Evolutionary conservation across 2,329 filamentous ascomycete species (phyloP).

Genomic region (Thermoascus crustaceus): DNA sequence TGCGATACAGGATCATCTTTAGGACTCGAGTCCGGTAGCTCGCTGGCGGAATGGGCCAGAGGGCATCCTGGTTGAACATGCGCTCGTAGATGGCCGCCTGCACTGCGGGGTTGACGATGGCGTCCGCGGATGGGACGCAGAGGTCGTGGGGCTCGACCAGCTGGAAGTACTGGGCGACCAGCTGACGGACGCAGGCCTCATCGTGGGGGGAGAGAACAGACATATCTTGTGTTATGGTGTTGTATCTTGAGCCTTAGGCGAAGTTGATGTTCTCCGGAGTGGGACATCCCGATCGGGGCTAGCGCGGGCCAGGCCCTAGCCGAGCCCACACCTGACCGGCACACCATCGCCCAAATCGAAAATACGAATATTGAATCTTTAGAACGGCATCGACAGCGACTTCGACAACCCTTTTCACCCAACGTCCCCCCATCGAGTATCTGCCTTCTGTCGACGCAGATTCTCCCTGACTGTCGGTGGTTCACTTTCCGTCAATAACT

Average conservation of each 20-base stretch:
- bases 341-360: conserved; percentile 32
- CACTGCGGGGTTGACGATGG: conserved; percentile 52
- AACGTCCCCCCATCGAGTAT: conserved; percentile 8
- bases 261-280: conserved; percentile 1
- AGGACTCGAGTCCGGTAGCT: conserved; percentile 65
- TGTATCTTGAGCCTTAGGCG: no score
- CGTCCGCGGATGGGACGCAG: conserved; percentile 52
- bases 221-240: no score
- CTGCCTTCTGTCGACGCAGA: conserved; percentile 22
- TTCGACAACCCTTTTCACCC: conserved; percentile 21
- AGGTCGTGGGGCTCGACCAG: conserved; percentile 55
- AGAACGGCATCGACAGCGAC: conserved; percentile 22
- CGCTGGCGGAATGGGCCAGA: conserved; percentile 53
- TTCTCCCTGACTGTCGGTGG: conserved; percentile 13
- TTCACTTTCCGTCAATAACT: conserved; percentile 18
- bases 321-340: conserved; percentile 31
- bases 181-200: conserved; percentile 26
- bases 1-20: conserved; percentile 60
- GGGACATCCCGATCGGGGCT: conserved; percentile 14
- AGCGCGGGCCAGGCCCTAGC: conserved; percentile 27
- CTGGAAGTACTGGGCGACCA: conserved; percentile 69
- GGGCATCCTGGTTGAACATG: conserved; percentile 55
- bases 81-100: conserved; percentile 59
- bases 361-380: conserved; percentile 19
- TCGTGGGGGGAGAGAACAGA: conserved; percentile 8